Conservation (phyloP, 2,329 filamentous ascomycete genomes). For the Leptographium procerum region DNA sequence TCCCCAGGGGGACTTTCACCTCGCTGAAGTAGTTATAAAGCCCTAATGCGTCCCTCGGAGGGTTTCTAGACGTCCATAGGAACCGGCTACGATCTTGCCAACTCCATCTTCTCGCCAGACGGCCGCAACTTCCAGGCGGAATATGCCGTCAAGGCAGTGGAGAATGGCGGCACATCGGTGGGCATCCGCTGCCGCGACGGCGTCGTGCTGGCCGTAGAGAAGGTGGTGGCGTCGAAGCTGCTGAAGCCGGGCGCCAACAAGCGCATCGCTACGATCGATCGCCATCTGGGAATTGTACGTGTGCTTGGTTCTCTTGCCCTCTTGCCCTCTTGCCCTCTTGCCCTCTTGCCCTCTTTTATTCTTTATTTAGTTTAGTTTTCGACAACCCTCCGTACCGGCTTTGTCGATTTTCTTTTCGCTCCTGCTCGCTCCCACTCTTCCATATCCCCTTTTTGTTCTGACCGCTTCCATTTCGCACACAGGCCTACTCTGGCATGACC, state of each 20-base stretch:
- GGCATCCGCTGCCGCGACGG: conserved; percentile 97
- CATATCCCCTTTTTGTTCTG: neutral
- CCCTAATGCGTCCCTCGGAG: no score
- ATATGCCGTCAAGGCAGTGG: conserved; percentile 96
- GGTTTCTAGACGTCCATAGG: conserved; percentile 84
- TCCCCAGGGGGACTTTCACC: no score
- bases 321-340: neutral
- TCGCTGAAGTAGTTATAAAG: no score
- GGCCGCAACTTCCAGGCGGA: conserved; percentile 99
- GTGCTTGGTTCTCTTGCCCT: no score
- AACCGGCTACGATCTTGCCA: conserved; percentile 97
- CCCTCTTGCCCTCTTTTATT: neutral
- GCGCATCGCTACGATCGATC: conserved; percentile 88
- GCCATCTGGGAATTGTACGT: conserved; percentile 84
- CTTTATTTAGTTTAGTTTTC: neutral
- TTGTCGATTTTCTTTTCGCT: no score
- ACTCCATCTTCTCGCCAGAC: conserved; percentile 99
- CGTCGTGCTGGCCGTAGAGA: conserved; percentile 91
- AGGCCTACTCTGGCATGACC: conserved; percentile 90
- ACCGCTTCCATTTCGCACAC: neutral
- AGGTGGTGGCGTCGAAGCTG: conserved; percentile 90
- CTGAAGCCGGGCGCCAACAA: conserved; percentile 94
- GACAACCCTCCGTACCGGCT: no score
- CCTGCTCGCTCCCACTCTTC: neutral
- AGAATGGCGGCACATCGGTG: conserved; percentile 92